These are phyloP conservation scores for Alternaria gaisen DNA, from an alignment of 2,329 filamentous ascomycete species.

Conservation along the genomic window DNA sequence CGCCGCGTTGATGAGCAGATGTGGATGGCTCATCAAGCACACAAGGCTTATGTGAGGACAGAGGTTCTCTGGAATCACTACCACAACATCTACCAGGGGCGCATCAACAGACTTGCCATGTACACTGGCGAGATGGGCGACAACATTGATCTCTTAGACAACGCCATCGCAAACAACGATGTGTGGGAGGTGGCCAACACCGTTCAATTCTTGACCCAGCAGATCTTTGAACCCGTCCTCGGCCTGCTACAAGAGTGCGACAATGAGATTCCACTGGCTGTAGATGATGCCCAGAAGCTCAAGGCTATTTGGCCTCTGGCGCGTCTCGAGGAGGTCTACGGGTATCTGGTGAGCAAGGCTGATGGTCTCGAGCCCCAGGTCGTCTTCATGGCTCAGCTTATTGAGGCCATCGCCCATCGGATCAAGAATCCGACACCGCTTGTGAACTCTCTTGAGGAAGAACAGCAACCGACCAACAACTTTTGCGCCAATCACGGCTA, in stretches of 20 bases:
- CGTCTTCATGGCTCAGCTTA: conserved; percentile 1
- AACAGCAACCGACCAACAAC: not conserved
- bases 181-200: not conserved
- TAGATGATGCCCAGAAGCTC: conserved; percentile 8
- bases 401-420: conserved; percentile 1
- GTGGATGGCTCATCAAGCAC: not conserved
- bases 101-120: conserved; percentile 6
- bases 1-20: conserved; percentile 1
- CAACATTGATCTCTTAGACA: conserved; percentile 1
- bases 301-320: conserved; percentile 9
- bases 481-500: not conserved
- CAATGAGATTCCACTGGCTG: conserved; percentile 13
- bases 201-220: not conserved
- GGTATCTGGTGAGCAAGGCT: not conserved
- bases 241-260: conserved; percentile 6
- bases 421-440: conserved; percentile 12
- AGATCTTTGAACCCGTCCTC: conserved; percentile 9
- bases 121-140: conserved; percentile 3
- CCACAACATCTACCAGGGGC: conserved; percentile 2
- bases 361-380: not conserved
- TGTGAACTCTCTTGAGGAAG: conserved; percentile 3
- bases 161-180: not conserved
- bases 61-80: not conserved
- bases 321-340: conserved; percentile 2
- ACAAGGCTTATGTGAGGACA: not conserved